phyloP scores from a whole-genome alignment of 1,284 basidiomycete genomes.

The Xerocomus tenax region DNA sequence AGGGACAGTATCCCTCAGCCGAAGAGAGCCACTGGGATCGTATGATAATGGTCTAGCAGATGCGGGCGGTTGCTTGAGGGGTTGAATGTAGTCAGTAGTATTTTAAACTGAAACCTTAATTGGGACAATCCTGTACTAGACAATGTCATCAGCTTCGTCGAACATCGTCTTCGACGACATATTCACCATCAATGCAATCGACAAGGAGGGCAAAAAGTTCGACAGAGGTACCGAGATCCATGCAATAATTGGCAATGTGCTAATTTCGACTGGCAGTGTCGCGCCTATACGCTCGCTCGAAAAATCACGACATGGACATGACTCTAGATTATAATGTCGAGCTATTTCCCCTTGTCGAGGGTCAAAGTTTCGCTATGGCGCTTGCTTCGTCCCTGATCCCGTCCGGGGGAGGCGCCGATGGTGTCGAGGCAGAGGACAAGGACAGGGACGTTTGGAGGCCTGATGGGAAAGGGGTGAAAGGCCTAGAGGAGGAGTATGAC shows the following conservation, averaged over 20 bases:
- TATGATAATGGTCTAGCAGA: too few species aligned
- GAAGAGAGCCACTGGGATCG: too few species aligned
- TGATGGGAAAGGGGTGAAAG: constrained; percentile 76
- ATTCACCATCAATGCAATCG: constrained; percentile 76
- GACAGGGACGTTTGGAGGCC: constrained; percentile 80
- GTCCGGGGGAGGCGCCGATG: constrained; percentile 43
- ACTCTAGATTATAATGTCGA: constrained; percentile 89
- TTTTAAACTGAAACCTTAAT: too few species aligned
- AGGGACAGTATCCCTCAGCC: too few species aligned
- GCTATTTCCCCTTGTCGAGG: constrained; percentile 64
- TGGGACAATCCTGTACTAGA: too few species aligned
- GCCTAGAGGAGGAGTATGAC: constrained; percentile 92
- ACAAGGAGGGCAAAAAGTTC: constrained; percentile 94
- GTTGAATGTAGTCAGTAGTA: too few species aligned
- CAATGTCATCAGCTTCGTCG: constrained; percentile 58
- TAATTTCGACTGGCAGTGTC: constrained; percentile 48
- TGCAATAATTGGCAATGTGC: neutral
- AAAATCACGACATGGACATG: constrained; percentile 84
- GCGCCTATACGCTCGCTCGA: constrained; percentile 73
- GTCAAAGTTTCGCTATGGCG: constrained; percentile 76
- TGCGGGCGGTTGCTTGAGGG: too few species aligned
- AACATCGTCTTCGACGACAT: constrained; percentile 85
- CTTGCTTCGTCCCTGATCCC: constrained; percentile 77
- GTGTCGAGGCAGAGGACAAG: constrained; percentile 54
- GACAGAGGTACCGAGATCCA: constrained; percentile 68